Conservation (phyloP, 2,329 filamentous ascomycete genomes). For the Diaporthe batatas region DNA sequence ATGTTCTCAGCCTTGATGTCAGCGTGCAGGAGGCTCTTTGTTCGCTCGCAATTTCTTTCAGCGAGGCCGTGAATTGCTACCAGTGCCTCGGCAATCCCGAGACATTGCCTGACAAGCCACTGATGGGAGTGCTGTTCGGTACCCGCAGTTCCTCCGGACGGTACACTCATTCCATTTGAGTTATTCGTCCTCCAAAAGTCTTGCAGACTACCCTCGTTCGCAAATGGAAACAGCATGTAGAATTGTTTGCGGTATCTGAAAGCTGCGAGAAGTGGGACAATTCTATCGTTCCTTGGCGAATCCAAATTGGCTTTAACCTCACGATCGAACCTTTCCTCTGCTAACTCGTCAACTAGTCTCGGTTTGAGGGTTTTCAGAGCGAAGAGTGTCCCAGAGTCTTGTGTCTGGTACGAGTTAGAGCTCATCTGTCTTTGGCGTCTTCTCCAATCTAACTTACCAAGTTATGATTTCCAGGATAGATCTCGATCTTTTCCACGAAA, state of each 20-base stretch:
- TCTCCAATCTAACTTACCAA: background rate
- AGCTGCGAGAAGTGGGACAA: background rate
- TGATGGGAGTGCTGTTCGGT: background rate
- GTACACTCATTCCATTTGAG: background rate
- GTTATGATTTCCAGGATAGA: background rate
- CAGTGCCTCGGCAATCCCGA: background rate
- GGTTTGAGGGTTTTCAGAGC: conserved; percentile 5
- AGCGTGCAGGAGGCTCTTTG: background rate
- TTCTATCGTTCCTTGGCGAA: background rate
- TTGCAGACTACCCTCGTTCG: background rate
- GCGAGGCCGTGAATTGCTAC: background rate
- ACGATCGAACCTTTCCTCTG: background rate
- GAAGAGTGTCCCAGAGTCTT: background rate
- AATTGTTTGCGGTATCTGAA: background rate
- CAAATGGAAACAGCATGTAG: background rate
- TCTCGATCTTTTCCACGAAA: background rate
- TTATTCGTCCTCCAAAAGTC: background rate
- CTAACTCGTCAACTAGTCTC: accelerated
- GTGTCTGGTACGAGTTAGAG: background rate
- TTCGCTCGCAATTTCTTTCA: accelerated
- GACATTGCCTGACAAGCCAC: background rate
- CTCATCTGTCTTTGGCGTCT: background rate
- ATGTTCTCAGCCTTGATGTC: conserved; percentile 25
- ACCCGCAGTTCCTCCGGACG: too few species aligned
- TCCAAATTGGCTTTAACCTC: background rate